Percentiles rank a stretch among this genome's conserved stretches.
These are phyloP conservation scores for Mitragyna speciosa DNA, from an alignment of 257 asterid genomes.

Conservation along the genomic window DNA sequence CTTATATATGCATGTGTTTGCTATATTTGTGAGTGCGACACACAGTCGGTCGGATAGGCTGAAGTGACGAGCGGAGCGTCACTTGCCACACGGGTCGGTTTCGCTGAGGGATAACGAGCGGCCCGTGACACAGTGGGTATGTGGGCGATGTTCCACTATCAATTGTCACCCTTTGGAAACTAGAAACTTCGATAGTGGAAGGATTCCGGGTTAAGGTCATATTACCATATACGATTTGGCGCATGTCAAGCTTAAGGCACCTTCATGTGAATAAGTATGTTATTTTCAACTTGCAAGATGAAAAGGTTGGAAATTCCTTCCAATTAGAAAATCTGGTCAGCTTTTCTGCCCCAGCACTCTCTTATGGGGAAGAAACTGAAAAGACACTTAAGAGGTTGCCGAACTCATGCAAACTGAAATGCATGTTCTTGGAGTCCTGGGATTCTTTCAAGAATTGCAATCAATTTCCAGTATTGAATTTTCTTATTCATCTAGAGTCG, in stretches of 20 bases:
- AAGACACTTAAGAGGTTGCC: neutral
- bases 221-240: constrained; percentile 14
- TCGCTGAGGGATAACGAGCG: too few relatives aligned
- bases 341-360: constrained; percentile 4
- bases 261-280: constrained; percentile 2
- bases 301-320: neutral
- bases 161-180: constrained; percentile 12
- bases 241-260: constrained; percentile 19
- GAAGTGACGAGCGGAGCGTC: too few relatives aligned
- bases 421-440: neutral
- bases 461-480: neutral
- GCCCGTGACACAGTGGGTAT: neutral
- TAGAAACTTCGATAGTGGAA: constrained; percentile 8
- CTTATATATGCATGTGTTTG: too few relatives aligned
- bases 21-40: too few relatives aligned
- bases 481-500: constrained; percentile 4
- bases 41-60: too few relatives aligned
- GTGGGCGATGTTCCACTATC: neutral
- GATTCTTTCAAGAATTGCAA: neutral
- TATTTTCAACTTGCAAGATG: neutral
- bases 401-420: constrained; percentile 8
- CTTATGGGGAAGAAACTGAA: neutral
- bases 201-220: neutral
- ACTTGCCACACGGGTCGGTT: too few relatives aligned
- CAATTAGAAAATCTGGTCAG: constrained; percentile 8